Percentiles rank a stretch among this genome's conserved stretches.
phyloP scores from a whole-genome alignment of 257 asterid species.

The Capsicum pubescens region DNA sequence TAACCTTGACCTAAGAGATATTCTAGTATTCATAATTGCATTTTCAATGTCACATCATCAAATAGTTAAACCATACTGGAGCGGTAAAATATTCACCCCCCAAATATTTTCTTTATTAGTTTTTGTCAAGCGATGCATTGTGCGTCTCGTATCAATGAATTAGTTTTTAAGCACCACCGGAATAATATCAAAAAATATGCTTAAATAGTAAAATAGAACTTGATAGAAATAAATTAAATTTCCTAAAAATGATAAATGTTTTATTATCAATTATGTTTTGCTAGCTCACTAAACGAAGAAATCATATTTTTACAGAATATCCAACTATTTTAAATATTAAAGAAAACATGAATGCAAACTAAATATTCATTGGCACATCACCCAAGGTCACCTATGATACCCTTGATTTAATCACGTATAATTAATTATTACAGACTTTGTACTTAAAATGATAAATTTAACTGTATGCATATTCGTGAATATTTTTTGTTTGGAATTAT shows the following conservation, averaged over 20 bases:
- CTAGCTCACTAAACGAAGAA: neutral
- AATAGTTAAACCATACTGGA: neutral
- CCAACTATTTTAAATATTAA: neutral
- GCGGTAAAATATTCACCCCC: neutral
- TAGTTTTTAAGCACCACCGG: neutral
- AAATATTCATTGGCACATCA: neutral
- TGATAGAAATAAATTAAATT: neutral
- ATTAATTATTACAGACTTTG: neutral
- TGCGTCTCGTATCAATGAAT: neutral
- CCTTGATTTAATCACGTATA: neutral
- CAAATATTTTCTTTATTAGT: neutral
- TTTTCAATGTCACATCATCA: neutral
- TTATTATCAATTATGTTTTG: neutral
- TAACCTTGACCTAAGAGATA: constrained; percentile 31
- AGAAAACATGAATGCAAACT: neutral
- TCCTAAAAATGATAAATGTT: neutral
- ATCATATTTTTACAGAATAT: neutral
- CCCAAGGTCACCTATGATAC: neutral
- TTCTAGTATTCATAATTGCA: neutral
- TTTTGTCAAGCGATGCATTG: neutral
- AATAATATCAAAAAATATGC: neutral
- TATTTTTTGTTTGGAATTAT: neutral
- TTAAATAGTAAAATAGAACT: neutral
- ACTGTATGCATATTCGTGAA: neutral
- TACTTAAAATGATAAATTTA: neutral